These are phyloP conservation scores for Termitomyces eurrhizus DNA, from an alignment of 768 basidiomycete genomes.

Conservation along the genomic window DNA sequence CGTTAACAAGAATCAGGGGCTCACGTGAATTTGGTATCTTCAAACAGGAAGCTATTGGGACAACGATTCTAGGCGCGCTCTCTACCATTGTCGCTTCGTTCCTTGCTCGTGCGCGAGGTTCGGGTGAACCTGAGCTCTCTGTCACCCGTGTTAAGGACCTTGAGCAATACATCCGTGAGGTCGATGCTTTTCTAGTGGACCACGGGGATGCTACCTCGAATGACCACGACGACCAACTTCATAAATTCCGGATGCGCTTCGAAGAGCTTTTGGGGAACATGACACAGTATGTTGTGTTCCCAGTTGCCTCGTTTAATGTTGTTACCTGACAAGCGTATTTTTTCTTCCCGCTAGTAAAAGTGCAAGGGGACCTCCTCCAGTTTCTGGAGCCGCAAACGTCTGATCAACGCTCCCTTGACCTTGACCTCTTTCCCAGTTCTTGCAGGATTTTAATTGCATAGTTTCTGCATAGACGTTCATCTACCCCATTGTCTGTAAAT, in stretches of 20 bases:
- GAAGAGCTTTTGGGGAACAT: constrained; percentile 46
- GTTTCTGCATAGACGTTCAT: neutral
- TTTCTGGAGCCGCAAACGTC: neutral
- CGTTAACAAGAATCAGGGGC: neutral
- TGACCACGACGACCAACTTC: constrained; percentile 34
- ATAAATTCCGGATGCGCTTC: constrained; percentile 34
- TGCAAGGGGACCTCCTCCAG: neutral
- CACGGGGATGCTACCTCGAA: constrained; percentile 37
- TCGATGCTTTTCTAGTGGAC: constrained; percentile 55
- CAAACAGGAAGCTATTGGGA: constrained; percentile 33
- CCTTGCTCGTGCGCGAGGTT: constrained; percentile 65
- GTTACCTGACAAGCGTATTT: neutral
- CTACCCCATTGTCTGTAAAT: neutral
- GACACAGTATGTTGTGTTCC: constrained; percentile 6
- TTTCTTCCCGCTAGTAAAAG: neutral
- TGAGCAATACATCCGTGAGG: constrained; percentile 64
- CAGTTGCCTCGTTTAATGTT: no score
- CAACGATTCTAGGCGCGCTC: constrained; percentile 44
- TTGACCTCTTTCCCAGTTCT: neutral
- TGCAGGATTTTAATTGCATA: neutral
- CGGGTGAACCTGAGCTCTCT: constrained; percentile 66
- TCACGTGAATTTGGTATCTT: neutral
- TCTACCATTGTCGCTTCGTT: constrained; percentile 69
- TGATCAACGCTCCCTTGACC: neutral
- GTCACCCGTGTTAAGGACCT: constrained; percentile 53